A percentile compares a stretch with the other conserved stretches of the same genome.
Evolutionary conservation across 805 yeast species (phyloP).

Genomic region (Metschnikowia arizonensis): DNA sequence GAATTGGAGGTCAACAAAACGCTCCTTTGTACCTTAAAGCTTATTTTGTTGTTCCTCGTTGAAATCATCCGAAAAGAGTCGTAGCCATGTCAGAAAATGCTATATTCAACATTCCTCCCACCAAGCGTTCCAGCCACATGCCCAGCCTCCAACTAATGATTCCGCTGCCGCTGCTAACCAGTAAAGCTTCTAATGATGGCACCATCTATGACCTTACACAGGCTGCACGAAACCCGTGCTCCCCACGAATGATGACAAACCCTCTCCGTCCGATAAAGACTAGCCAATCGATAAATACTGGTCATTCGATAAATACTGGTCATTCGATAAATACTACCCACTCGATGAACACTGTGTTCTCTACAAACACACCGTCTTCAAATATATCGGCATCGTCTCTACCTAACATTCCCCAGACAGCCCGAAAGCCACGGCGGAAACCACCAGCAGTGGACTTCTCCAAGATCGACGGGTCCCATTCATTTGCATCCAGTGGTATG

Average conservation of each 20-base stretch:
- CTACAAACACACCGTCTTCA: neutral
- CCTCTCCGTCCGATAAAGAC: slow-evolving; percentile 1
- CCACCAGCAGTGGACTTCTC: slow-evolving; percentile 44
- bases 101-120: slow-evolving; percentile 34
- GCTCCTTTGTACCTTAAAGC: neutral
- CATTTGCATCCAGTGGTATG: slow-evolving; percentile 15
- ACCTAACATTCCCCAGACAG: slow-evolving; percentile 12
- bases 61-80: neutral
- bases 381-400: slow-evolving; percentile 6
- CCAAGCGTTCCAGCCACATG: slow-evolving; percentile 20
- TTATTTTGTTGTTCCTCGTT: too few relatives aligned
- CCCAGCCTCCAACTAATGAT: slow-evolving; percentile 27
- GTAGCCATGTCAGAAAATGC: slow-evolving; percentile 20
- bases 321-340: slow-evolving; percentile 3
- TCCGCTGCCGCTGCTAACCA: slow-evolving; percentile 24
- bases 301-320: slow-evolving; percentile 1
- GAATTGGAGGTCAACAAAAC: neutral
- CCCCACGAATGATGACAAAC: neutral
- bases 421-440: slow-evolving; percentile 25
- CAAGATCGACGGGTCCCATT: slow-evolving; percentile 28
- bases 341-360: neutral
- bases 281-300: slow-evolving; percentile 1
- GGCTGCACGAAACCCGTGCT: slow-evolving; percentile 3
- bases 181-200: slow-evolving; percentile 1
- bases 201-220: neutral